Conservation (phyloP, 805 yeast species). For the Zygoascus flipseniorum region DNA sequence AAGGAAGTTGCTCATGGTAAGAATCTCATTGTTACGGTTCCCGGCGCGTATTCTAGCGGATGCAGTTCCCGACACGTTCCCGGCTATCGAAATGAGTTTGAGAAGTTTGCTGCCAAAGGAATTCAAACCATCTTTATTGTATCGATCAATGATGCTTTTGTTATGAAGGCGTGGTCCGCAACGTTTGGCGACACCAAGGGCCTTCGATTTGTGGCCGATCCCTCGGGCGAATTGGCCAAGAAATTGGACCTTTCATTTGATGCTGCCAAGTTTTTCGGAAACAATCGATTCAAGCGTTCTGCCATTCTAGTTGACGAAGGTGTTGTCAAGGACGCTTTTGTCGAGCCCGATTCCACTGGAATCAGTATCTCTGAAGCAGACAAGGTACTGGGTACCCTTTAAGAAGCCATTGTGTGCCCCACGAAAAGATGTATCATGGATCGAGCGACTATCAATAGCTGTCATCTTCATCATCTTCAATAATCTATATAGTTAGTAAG, state of each 20-base stretch:
- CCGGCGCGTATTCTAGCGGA: constrained; percentile 77
- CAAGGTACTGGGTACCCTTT: constrained; percentile 22
- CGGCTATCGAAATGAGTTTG: constrained; percentile 49
- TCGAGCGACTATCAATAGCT: too few species aligned
- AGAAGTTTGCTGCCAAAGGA: constrained; percentile 58
- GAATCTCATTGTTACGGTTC: constrained; percentile 50
- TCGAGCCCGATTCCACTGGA: constrained; percentile 76
- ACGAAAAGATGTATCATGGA: too few species aligned
- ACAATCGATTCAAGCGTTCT: constrained; percentile 62
- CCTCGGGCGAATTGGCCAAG: constrained; percentile 62
- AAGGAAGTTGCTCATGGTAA: constrained; percentile 36
- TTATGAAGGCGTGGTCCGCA: constrained; percentile 71
- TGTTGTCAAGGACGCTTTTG: constrained; percentile 52
- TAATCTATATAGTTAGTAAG: constrained; percentile 1
- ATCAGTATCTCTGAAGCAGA: constrained; percentile 34
- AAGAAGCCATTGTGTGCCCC: constrained; percentile 2
- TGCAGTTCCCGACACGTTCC: constrained; percentile 70
- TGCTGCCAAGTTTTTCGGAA: constrained; percentile 70
- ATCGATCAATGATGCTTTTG: constrained; percentile 83
- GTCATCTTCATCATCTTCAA: constrained; percentile 2
- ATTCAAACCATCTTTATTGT: constrained; percentile 52
- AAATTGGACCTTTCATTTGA: constrained; percentile 64
- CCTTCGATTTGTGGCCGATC: constrained; percentile 65
- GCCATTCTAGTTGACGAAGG: constrained; percentile 74
- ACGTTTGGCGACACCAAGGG: constrained; percentile 21